Evolutionary conservation across 169 alveolate species (phyloP).

Genomic region (Cryptosporidium sp.): DNA sequence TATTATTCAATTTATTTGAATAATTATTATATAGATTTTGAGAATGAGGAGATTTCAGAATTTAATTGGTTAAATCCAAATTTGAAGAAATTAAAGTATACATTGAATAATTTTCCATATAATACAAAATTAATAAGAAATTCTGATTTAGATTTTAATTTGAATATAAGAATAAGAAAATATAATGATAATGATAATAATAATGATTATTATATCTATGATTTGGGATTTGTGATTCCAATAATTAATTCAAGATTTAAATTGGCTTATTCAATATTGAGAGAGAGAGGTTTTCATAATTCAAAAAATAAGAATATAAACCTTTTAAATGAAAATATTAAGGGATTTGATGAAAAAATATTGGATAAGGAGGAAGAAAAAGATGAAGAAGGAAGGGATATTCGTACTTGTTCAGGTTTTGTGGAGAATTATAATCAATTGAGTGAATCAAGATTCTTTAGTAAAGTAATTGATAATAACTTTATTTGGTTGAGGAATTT

Average conservation of each 20-base stretch:
- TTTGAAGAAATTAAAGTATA: slow-evolving; percentile 18
- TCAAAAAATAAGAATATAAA: slow-evolving; percentile 26
- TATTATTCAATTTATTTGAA: slow-evolving; percentile 25
- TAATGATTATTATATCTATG: not conserved
- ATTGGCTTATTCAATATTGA: slow-evolving; percentile 54
- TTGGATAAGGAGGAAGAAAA: not conserved
- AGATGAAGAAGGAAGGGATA: not conserved
- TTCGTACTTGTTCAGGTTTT: slow-evolving; percentile 44
- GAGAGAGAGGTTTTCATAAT: slow-evolving; percentile 59
- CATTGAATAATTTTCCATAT: slow-evolving; percentile 47
- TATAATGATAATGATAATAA: too few relatives aligned
- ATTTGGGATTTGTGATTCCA: slow-evolving; percentile 50
- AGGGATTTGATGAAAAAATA: too few relatives aligned
- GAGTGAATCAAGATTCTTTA: slow-evolving; percentile 8
- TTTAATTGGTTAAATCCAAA: slow-evolving; percentile 68
- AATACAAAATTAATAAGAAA: slow-evolving; percentile 10
- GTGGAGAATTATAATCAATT: slow-evolving; percentile 2
- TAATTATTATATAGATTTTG: slow-evolving; percentile 9
- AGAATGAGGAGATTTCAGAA: not conserved
- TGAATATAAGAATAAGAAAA: not conserved
- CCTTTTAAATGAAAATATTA: too few relatives aligned
- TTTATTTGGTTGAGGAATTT: slow-evolving; percentile 54
- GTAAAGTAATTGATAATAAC: slow-evolving; percentile 14
- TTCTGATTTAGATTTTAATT: not conserved
- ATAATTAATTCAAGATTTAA: slow-evolving; percentile 51